Evolutionary conservation across 306 rosid genomes (phyloP), one percentile per base, ranked within the genome.

Genomic region (Citrullus amarus): DNA sequence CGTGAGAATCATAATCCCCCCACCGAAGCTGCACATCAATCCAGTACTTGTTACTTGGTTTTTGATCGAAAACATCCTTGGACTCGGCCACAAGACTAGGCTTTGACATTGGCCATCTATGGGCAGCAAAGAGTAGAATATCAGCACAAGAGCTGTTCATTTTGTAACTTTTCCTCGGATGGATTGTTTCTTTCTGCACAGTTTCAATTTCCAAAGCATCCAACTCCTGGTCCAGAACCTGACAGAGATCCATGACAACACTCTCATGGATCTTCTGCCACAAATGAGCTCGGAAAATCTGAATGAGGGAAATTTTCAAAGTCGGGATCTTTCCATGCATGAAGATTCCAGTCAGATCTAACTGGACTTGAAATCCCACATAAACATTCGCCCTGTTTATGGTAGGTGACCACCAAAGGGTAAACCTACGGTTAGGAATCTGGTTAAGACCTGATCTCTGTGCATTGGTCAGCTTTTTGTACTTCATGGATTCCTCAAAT

Each of bases 331-430:
- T 96, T 76, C 99, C 99, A 16, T 96, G 99, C 99, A 96, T 96
- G 89, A 96, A 96, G 73, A 96, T 96, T 80, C 99, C 99, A 71
- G 99, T 96, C 44, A 96, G 87, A 86, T 96, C 99, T 58, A 96
- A 87, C 82, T 96, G 99, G 91, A 96, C 99, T 87, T 96, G 99
- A 84, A 96, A 96, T 81, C 99, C 99, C 54, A 96, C 99, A 61
- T 96, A 96, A 54, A 96, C 99, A 85, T 96, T 96, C 83, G 99
- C 99, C 66, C 99, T 89, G 79, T 96, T 96, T 63, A 96, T 96
- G 18, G 99, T 96, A 46, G 99, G 99, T 15, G 99, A 96, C 99
- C 99, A 96, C 99, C 99, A 96, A n/a, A 96, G 98, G 25, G 99
- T 96, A 81, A 96, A 96, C 78, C 99, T 92, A 86, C 98, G 99